These are phyloP conservation scores for Chaetoceros tenuissimus DNA, from an alignment of 108 stramenopile genomes.

Conservation along the genomic window DNA sequence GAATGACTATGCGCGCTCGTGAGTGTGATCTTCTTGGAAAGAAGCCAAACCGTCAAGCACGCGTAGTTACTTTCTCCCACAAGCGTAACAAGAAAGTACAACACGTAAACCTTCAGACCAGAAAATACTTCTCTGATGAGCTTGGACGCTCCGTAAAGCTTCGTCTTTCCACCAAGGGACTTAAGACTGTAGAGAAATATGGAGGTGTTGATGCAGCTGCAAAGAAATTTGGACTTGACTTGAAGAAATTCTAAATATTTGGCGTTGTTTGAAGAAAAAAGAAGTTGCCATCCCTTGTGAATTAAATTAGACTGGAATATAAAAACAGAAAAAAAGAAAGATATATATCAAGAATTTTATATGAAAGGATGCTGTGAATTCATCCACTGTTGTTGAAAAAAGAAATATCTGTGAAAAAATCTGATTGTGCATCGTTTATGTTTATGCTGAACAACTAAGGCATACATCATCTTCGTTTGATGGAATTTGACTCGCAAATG, in stretches of 20 bases:
- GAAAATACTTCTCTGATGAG: slow-evolving; percentile 78
- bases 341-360: neutral
- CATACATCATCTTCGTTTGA: slow-evolving; percentile 14
- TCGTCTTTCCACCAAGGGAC: slow-evolving; percentile 90
- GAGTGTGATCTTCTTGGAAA: slow-evolving; percentile 88
- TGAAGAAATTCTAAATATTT: slow-evolving; percentile 67
- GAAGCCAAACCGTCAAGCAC: slow-evolving; percentile 87
- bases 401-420: too few species aligned
- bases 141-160: slow-evolving; percentile 73
- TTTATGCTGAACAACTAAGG: slow-evolving; percentile 14
- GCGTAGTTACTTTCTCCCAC: slow-evolving; percentile 92
- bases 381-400: too few species aligned
- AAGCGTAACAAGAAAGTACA: slow-evolving; percentile 91
- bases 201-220: slow-evolving; percentile 88
- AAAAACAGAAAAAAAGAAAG: neutral
- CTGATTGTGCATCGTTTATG: neutral
- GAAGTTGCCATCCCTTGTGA: too few species aligned
- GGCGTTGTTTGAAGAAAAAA: neutral
- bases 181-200: slow-evolving; percentile 93
- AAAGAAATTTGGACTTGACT: slow-evolving; percentile 86
- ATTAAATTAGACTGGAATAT: neutral
- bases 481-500: slow-evolving; percentile 7
- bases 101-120: slow-evolving; percentile 87
- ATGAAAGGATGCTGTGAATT: neutral
- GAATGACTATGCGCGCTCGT: slow-evolving; percentile 76